These are phyloP conservation scores for Pseudocercospora musae DNA, from an alignment of 2,329 filamentous ascomycete genomes.

Conservation along the genomic window DNA sequence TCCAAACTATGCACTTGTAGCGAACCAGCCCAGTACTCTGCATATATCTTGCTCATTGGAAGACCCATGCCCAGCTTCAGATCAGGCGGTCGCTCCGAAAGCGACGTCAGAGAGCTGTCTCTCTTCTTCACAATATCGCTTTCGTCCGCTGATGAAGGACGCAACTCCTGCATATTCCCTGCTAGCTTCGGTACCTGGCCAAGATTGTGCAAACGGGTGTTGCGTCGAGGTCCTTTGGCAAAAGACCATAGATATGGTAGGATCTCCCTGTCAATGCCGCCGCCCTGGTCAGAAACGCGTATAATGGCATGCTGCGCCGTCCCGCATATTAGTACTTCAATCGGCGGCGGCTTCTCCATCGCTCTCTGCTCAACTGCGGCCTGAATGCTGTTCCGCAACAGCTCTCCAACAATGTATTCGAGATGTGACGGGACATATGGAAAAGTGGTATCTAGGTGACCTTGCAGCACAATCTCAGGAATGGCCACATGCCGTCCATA, in stretches of 20 bases:
- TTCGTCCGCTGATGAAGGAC: conserved; percentile 16
- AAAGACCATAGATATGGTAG: conserved; percentile 95
- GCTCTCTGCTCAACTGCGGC: conserved; percentile 74
- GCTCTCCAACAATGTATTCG: conserved; percentile 94
- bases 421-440: conserved; percentile 95
- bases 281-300: conserved; percentile 90
- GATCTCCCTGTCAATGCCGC: conserved; percentile 80
- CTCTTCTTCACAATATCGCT: conserved; percentile 36
- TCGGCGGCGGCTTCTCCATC: conserved; percentile 61
- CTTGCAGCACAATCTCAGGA: conserved; percentile 77
- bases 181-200: conserved; percentile 84
- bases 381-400: conserved; percentile 91
- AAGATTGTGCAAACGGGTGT: conserved; percentile 77
- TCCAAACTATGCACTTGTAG: conserved; percentile 88
- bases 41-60: conserved; percentile 89
- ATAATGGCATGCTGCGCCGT: conserved; percentile 93
- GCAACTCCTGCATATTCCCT: conserved; percentile 76
- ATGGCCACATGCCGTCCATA: conserved; percentile 70
- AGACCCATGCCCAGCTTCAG: conserved; percentile 87
- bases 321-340: conserved; percentile 93
- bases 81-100: conserved; percentile 81
- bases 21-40: conserved; percentile 95
- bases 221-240: conserved; percentile 80
- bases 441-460: conserved; percentile 85
- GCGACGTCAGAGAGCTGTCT: conserved; percentile 69